Base-by-base conservation (phyloP, 2,329 filamentous ascomycete species). In the Fusarium mangiferae region DNA sequence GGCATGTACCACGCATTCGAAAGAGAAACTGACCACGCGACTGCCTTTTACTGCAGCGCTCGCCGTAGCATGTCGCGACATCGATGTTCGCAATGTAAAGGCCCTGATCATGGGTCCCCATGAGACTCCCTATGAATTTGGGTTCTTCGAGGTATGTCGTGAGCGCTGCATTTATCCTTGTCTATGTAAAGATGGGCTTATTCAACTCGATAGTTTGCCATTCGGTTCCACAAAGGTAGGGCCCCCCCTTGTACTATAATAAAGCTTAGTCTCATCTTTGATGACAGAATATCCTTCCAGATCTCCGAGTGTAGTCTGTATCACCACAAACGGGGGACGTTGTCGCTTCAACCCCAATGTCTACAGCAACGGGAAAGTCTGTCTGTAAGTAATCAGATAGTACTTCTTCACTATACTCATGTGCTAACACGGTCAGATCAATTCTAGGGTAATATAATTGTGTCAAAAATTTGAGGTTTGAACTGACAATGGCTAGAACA, bases 291-390 rank as follows among this genome's bases (percentile, higher is more conserved):
- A 99, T 79, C 96, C 96, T 11, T 86, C 88, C 55, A 91, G 90
- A 75, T 88, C 90, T 2, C 90, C 90, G 5, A 73, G 77, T 20
- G 90, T 92, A 33, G 90, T 87, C 30, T 92, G 93, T 33, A 88
- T 91, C 46, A 98, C 96, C 0, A 99, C 96, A 4, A 98, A 98
- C 80, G 87, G 88, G n/a, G 96, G 96, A 17, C 88, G 92, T 67
- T 95, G 92, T 80, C 91, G 96, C 13, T 98, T 98, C 86, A 98
- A 98, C 79, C 96, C 96, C 7, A 99, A 99, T 80, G 98, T 99
- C 70, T 99, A 99, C 80, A 88, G 95, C 3, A 90, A 86, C 56
- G 96, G 96, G 55, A 97, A 96, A 83, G 95, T 99, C 64, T 99
- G 96, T 85, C 83, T 99, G 90, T 97, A 83, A 86, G 92, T 88